A percentile compares a stretch with the other conserved stretches of the same genome.
Evolutionary conservation across 2,329 filamentous ascomycete species (phyloP).

Genomic region (Rhexocercosporidium sp.): DNA sequence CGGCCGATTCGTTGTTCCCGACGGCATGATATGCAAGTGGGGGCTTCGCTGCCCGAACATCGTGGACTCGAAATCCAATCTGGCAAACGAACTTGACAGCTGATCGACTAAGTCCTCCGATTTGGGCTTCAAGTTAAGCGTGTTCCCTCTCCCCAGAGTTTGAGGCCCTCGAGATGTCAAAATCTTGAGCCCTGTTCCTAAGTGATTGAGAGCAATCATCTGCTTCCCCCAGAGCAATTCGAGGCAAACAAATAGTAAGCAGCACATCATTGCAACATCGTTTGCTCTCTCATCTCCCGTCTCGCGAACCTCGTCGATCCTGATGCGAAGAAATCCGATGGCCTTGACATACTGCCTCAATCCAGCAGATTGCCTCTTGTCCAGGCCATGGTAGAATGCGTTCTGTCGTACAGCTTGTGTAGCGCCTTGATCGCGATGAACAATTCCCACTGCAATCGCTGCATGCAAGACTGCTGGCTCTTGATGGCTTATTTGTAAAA

Average conservation of each 20-base stretch:
- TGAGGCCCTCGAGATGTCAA: neutral
- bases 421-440: neutral
- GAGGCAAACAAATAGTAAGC: slow-evolving; percentile 4
- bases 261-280: slow-evolving; percentile 4
- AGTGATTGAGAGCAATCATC: neutral
- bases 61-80: neutral
- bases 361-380: neutral
- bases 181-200: slow-evolving; percentile 4
- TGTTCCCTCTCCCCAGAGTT: neutral
- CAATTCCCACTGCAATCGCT: slow-evolving; percentile 3
- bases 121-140: neutral
- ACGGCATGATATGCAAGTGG: neutral
- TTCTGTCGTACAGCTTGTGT: neutral
- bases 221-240: slow-evolving; percentile 6
- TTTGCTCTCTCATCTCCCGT: neutral
- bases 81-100: neutral
- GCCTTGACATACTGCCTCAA: slow-evolving; percentile 11
- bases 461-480: slow-evolving; percentile 8
- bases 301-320: neutral
- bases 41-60: slow-evolving; percentile 2
- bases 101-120: neutral
- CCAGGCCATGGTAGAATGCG: neutral
- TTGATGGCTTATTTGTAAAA: slow-evolving; percentile 5
- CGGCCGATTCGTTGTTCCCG: neutral
- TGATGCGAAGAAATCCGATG: neutral